Conservation (phyloP, 495 filamentous ascomycete genomes). For the Cairneyella variabilis region DNA sequence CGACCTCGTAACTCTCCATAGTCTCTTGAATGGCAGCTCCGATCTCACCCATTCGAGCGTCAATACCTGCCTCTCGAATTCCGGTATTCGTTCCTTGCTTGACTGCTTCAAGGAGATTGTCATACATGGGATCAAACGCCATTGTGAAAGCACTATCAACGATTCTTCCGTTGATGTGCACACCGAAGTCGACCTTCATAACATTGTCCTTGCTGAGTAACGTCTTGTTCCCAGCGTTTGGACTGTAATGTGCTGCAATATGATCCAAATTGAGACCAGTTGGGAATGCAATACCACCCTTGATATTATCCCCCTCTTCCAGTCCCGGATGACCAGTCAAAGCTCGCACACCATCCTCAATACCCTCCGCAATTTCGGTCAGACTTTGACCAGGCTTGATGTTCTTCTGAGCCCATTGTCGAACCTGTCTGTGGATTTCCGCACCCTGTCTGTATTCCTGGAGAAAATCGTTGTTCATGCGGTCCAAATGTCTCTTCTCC, state of each 20-base stretch:
- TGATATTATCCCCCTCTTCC: constrained; percentile 71
- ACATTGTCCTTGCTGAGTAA: constrained; percentile 78
- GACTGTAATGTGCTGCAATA: constrained; percentile 84
- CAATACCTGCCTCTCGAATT: constrained; percentile 79
- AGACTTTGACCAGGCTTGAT: constrained; percentile 80
- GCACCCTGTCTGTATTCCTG: constrained; percentile 83
- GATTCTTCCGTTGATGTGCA: constrained; percentile 86
- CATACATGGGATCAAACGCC: constrained; percentile 80
- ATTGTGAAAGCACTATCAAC: constrained; percentile 93
- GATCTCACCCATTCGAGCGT: constrained; percentile 73
- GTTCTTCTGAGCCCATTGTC: constrained; percentile 74
- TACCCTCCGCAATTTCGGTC: constrained; percentile 78
- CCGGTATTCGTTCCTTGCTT: constrained; percentile 87
- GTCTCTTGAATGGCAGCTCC: constrained; percentile 76
- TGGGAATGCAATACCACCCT: constrained; percentile 86
- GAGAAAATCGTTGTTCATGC: constrained; percentile 79
- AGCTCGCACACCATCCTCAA: constrained; percentile 80
- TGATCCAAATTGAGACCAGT: constrained; percentile 84
- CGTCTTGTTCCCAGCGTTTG: constrained; percentile 87
- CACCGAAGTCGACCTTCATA: constrained; percentile 91
- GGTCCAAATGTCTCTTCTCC: constrained; percentile 82
- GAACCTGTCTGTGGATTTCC: constrained; percentile 84
- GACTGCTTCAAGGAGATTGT: constrained; percentile 75
- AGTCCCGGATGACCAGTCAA: constrained; percentile 74
- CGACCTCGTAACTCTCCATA: constrained; percentile 88